Conservation (phyloP, 1,284 basidiomycete species). For the Ganoderma multipileum region DNA sequence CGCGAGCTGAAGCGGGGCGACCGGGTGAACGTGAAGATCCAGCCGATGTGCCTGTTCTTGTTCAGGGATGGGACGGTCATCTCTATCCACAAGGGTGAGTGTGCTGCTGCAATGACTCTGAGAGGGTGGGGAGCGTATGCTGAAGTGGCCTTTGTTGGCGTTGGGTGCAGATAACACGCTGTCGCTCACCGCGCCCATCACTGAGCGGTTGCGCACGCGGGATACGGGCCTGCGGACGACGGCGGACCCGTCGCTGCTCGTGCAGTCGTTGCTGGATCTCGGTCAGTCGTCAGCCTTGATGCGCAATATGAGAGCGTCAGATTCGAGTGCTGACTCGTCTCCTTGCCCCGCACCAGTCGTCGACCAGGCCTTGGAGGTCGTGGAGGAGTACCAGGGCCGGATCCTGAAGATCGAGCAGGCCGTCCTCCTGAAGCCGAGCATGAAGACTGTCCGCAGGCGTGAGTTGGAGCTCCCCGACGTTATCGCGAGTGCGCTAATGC, state of each 20-base stretch:
- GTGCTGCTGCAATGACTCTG: not conserved
- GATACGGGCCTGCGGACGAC: slow-evolving; percentile 66
- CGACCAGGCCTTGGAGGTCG: slow-evolving; percentile 68
- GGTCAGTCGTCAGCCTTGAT: slow-evolving; percentile 53
- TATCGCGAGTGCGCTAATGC: not conserved
- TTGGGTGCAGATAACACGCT: slow-evolving; percentile 45
- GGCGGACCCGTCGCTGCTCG: slow-evolving; percentile 66
- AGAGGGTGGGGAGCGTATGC: too few relatives aligned
- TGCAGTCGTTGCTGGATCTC: slow-evolving; percentile 69
- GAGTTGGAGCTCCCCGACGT: slow-evolving; percentile 39
- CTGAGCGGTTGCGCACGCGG: slow-evolving; percentile 56
- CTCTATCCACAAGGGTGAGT: slow-evolving; percentile 41
- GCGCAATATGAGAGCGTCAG: not conserved
- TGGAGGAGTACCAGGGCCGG: slow-evolving; percentile 68
- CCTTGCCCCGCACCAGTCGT: slow-evolving; percentile 52
- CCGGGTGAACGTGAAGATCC: slow-evolving; percentile 63
- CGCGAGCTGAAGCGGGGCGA: slow-evolving; percentile 62
- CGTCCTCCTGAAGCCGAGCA: slow-evolving; percentile 63
- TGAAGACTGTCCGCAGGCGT: slow-evolving; percentile 65
- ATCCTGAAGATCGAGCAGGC: slow-evolving; percentile 66
- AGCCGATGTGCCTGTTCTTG: slow-evolving; percentile 70
- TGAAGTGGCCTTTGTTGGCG: not conserved
- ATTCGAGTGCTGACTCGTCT: not conserved
- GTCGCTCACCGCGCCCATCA: slow-evolving; percentile 62
- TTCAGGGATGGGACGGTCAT: slow-evolving; percentile 60